These are phyloP conservation scores for Candida sojae DNA, from an alignment of 1,139 yeast species.

Conservation along the genomic window DNA sequence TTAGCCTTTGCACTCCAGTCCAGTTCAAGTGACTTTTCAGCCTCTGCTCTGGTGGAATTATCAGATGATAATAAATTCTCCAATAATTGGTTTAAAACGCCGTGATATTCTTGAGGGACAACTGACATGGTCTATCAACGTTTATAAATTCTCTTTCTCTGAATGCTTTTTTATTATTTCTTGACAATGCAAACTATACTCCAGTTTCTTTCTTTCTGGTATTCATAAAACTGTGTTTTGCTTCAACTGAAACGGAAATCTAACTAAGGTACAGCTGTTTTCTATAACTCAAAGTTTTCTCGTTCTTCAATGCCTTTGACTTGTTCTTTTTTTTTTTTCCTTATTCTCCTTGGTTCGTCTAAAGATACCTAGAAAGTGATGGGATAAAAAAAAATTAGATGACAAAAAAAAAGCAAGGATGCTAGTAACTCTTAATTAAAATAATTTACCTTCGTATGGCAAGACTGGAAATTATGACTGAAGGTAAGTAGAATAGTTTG, in stretches of 20 bases:
- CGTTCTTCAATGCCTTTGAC: not conserved
- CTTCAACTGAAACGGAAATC: not conserved
- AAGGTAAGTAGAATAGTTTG: not conserved
- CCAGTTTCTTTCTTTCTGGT: no score
- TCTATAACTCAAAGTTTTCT: not conserved
- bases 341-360: not conserved
- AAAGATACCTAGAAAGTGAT: not conserved
- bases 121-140: constrained; percentile 43
- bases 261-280: not conserved
- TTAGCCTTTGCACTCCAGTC: constrained; percentile 72
- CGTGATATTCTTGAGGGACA: constrained; percentile 63
- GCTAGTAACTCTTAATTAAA: no score
- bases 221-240: not conserved
- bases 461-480: not conserved
- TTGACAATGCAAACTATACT: not conserved
- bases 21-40: constrained; percentile 71
- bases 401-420: no score
- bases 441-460: no score
- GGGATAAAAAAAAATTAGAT: not conserved
- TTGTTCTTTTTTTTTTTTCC: not conserved
- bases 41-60: constrained; percentile 70
- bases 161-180: not conserved
- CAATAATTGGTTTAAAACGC: constrained; percentile 58
- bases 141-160: not conserved
- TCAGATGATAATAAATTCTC: constrained; percentile 76